These are phyloP conservation scores for Aquilaria yunnanensis DNA, from an alignment of 345 rosid species.

Conservation along the genomic window DNA sequence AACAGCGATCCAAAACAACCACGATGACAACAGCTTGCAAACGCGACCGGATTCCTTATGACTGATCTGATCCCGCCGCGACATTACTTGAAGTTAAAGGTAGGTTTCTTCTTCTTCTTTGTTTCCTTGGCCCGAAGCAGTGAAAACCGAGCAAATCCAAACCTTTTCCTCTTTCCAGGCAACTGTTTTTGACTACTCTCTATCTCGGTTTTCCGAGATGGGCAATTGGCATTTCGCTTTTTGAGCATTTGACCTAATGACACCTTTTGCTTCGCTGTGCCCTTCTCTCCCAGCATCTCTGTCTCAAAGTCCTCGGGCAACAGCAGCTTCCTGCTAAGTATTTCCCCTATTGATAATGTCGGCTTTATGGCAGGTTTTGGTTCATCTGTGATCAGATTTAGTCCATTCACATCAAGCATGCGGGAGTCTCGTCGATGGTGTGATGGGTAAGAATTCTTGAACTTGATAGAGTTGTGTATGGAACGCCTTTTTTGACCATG, in stretches of 20 bases:
- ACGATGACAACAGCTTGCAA: too few species aligned
- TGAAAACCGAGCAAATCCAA: constrained; percentile 65
- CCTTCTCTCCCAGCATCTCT: constrained; percentile 31
- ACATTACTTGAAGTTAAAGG: constrained; percentile 42
- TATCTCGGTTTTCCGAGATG: constrained; percentile 27
- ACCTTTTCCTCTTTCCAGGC: constrained; percentile 69
- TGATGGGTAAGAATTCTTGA: constrained; percentile 50
- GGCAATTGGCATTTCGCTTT: constrained; percentile 32
- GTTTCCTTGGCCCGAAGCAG: constrained; percentile 57
- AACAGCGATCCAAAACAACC: too few species aligned
- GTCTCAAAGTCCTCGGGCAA: constrained; percentile 50
- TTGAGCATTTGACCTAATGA: constrained; percentile 86
- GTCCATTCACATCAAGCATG: constrained; percentile 51
- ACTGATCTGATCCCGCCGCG: not conserved
- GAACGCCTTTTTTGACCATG: constrained; percentile 50
- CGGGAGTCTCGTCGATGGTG: constrained; percentile 46
- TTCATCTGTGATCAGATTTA: constrained; percentile 35
- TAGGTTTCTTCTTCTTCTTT: constrained; percentile 69
- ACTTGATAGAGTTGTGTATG: constrained; percentile 52
- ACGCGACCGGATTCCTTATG: too few species aligned
- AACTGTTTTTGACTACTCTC: constrained; percentile 39
- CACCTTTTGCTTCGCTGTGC: constrained; percentile 37
- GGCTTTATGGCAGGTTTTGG: constrained; percentile 53
- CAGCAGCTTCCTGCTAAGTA: constrained; percentile 85
- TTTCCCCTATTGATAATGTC: constrained; percentile 83